Evolutionary conservation across 2,329 filamentous ascomycete species (phyloP), one percentile per base, ranked within the genome.

Genomic region (Claviceps humidiphila): DNA sequence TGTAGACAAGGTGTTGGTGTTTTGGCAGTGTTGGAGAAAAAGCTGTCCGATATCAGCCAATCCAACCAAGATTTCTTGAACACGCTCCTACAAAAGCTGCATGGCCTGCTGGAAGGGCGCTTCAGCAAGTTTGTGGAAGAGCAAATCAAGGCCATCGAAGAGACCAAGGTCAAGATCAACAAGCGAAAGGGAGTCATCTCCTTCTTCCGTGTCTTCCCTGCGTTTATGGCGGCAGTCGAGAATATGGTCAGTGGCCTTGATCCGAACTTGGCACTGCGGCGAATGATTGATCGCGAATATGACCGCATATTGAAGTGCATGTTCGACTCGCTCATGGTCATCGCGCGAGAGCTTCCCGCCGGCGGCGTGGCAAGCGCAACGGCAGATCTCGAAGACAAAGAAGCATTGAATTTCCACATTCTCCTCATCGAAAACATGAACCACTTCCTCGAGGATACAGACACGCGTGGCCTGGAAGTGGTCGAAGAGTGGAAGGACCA

Each of bases 361-460:
- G 75, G 70, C 24, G 68, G 71, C 13, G 67, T 73, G 24, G 68
- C 64, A 5, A 67, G 59, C 52, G 70, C 70, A 44, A 66, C 71
- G 13, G 71, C 73, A 13, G 78, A 81, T 58, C 77, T 77, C 1
- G 93, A 97, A 66, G 93, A 97, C 64, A 97, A 98, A 70, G 90
- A 96, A 67, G 88, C 89, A 5, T 78, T 98, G 55, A 97, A 97
- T 70, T 95, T 95, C 70, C 90, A 97, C 68, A 95, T 98, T 61
- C 77, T 97, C 38, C 77, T 97, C 51, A 97, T 98, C 59, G 91
- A 98, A 68, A 98, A 98, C 67, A 96, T 96, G 89, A 94, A 96
- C 64, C 89, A 95, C 68, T 97, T 95, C 69, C 74, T 93, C 11
- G 90, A 97, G 65, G 90, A 96, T 66, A 85, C 95, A 8, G 88